Evolutionary conservation across 2,329 filamentous ascomycete species (phyloP), one percentile per base, ranked within the genome.

Genomic region (Ophiocordyceps camponoti-rufipedis): DNA sequence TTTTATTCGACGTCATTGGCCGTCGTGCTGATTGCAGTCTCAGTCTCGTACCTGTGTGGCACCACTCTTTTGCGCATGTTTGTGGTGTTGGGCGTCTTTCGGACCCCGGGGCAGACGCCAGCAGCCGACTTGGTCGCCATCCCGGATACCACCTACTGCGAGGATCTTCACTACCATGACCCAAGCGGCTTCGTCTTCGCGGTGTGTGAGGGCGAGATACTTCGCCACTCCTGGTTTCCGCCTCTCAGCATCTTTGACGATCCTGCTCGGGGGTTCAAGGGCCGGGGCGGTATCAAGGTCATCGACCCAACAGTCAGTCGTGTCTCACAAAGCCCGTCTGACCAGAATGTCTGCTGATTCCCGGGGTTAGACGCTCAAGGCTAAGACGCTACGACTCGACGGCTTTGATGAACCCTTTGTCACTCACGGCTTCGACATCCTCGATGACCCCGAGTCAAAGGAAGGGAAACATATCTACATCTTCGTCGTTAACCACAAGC

Each of bases 391-490:
- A 3, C 49, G 53, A 0, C 65, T 78, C 14, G 59, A 68, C 7
- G 66, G 69, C 45, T 80, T 78, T 49, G 48, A 66, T 2, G 64
- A 65, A 0, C 63, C 72, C 0, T 77, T 79, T 44, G 53, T 71
- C 6, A 75, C 75, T 0, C 76, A 80, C 49, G 76, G 76, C 1
- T 74, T 80, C 48, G 74, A 76, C 47, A 62, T 80, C 7, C 64
- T 75, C n/a, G 55, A 62, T 3, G 72, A 78, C 48, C 67, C 65
- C 0, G 52, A 64, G 2, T 42, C 45, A 42, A 33, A 57, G 2
- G 48, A 48, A 3, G 54, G 55, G 10, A 54, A 62, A 1, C 59
- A 70, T 0, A 69, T 80, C 6, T 80, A 75, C 50, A 71, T 80
- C 42, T 74, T 74, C 45, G 75, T 71, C 0, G 56, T 80, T 44